Conservation (phyloP, 148 eudicot species). For the Persicaria tinctoria region DNA sequence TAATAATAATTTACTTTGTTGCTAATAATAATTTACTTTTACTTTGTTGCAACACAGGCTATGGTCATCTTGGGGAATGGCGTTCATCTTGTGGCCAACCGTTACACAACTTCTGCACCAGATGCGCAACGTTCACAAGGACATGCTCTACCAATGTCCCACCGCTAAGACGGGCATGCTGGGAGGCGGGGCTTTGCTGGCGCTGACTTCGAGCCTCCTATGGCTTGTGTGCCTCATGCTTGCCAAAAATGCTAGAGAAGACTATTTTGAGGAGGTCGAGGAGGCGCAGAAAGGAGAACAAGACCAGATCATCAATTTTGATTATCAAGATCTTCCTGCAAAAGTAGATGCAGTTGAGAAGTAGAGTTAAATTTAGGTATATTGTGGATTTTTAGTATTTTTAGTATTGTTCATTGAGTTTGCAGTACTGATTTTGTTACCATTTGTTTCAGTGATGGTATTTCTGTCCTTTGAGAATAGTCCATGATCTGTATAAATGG, state of each 20-base stretch:
- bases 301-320: constrained; percentile 20
- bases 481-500: constrained; percentile 66
- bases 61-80: constrained; percentile 52
- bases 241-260: constrained; percentile 66
- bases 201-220: constrained; percentile 72
- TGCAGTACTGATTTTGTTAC: not conserved
- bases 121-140: constrained; percentile 39
- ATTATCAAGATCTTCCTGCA: constrained; percentile 16
- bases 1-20: not conserved
- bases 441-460: constrained; percentile 56
- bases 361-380: not conserved
- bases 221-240: constrained; percentile 91
- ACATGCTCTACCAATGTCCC: constrained; percentile 51
- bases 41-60: too few species aligned
- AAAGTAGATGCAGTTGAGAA: not conserved
- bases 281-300: constrained; percentile 25
- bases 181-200: too few species aligned
- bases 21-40: too few species aligned
- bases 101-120: constrained; percentile 62
- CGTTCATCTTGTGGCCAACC: constrained; percentile 82
- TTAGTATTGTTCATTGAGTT: not conserved
- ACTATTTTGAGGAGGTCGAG: constrained; percentile 64
- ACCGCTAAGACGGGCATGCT: constrained; percentile 93
- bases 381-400: not conserved
- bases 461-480: constrained; percentile 85